Base-by-base conservation (phyloP, 202 grass and related monocot species). In the Digitaria exilis region DNA sequence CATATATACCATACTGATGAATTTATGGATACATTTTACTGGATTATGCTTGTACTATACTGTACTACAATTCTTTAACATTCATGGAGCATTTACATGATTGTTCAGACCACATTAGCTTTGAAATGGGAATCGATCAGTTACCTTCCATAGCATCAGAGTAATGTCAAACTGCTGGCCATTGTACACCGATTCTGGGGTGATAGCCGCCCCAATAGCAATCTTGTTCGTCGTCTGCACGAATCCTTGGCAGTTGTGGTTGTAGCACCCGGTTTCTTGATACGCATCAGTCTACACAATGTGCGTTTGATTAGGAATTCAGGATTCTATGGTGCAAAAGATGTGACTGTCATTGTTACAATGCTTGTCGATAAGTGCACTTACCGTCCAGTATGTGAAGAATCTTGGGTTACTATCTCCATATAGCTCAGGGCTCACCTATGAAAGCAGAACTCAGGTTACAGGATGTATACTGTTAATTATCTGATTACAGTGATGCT, bases 301-400 rank as follows among this genome's bases (percentile, higher is more conserved):
- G 31, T 19, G 55, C 13, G 19, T 19, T 46, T 80, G 41, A 71
- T 49, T 70, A 35, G n/a, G 46, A 52, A 44, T 39, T 49, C 65
- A 35, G n/a, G 46, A 52, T 51, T 39, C 32, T 28, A 22, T 26
- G 9, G 48, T 2, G 51, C 11, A 48, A 42, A 8, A 19, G 2
- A 69, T 69, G 67, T 17, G 18, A 5, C 9, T 9, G 52, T 10
- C 6, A 44, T 16, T 32, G 2, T 15, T 6, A 48, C 35, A 21
- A 7, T 37, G 7, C 48, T 84, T 87, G 17, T 17, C 32, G 58
- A 31, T 79, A 83, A 13, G 5, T 28, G 52, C n/a, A 88, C 94
- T 89, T 78, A 97, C 94, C n/a, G 94, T 97, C 94, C 92, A 97
- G 19, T 97, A 97, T n/a, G 94, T 97, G 88, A 97, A 97, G 86